Evolutionary conservation across 352 stramenopile genomes (phyloP).

Genomic region (Albugo laibachii): DNA sequence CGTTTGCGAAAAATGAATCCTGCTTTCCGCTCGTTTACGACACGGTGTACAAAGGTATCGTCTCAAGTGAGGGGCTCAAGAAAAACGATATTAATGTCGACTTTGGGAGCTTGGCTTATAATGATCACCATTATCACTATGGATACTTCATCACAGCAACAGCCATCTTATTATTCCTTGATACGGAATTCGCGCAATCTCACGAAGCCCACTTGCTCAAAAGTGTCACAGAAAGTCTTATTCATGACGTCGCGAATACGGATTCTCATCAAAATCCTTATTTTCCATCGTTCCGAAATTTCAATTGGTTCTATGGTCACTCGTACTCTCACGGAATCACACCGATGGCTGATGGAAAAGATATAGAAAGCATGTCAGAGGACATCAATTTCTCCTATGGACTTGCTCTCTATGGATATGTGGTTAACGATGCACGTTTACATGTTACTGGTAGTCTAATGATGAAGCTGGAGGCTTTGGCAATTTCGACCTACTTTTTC

Average conservation of each 20-base stretch:
- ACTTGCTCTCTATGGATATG: constrained; percentile 21
- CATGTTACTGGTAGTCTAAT: constrained; percentile 24
- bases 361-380: constrained; percentile 47
- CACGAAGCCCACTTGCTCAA: constrained; percentile 9
- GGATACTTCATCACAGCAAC: constrained; percentile 36
- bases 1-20: constrained; percentile 23
- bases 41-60: constrained; percentile 43
- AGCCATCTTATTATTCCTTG: constrained; percentile 23
- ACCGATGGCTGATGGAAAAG: constrained; percentile 45
- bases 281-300: constrained; percentile 38
- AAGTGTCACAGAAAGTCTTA: constrained; percentile 11
- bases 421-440: constrained; percentile 22
- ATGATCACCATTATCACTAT: constrained; percentile 61
- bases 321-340: constrained; percentile 53
- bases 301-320: constrained; percentile 44
- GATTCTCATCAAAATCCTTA: constrained; percentile 9
- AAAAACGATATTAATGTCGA: constrained; percentile 51
- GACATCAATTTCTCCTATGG: constrained; percentile 55
- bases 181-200: constrained; percentile 2
- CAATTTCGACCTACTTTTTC: constrained; percentile 51
- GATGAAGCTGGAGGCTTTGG: constrained; percentile 30
- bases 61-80: constrained; percentile 25
- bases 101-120: constrained; percentile 52
- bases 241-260: constrained; percentile 21
- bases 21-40: constrained; percentile 42